Base-by-base conservation (phyloP, 1,284 basidiomycete species). In the Athelia sp. region DNA sequence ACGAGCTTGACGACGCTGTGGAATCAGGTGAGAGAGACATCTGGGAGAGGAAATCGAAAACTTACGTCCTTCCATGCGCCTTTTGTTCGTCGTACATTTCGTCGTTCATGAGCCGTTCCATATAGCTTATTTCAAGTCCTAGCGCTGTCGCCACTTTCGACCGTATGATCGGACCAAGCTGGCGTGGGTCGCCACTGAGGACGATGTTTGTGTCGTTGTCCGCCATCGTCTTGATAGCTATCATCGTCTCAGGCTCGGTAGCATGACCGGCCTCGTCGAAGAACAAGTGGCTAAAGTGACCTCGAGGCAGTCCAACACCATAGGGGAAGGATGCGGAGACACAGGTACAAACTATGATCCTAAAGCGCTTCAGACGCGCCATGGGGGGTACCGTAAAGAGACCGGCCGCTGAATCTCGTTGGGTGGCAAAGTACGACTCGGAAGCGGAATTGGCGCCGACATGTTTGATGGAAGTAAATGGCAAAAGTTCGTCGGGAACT, bases 261-360 rank as follows among this genome's bases (percentile, higher is more conserved):
- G 79, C 80, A 54, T 85, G 82, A 0, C 79, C 82, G 3, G 82
- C 82, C 55, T 86, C 82, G 57, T 86, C 82, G 8, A 83, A 64
- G 56, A 85, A 81, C n/a, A 86, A 80, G 51, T 83, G 76, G 1
- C 64, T 71, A 56, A 78, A 85, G 61, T 84, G 80, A 0, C 80
- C 82, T 3, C 73, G 67, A 1, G 71, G 62, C 43, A 84, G 70
- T 0, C 82, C 82, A 26, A 84, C 71, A 0, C 76, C 77, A 29
- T 73, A 70, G 2, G 73, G 69, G 34, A 84, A 73, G 0, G 77
- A 75, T 0, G 82, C 78, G 2, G 80, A 82, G 3, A 80, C 69
- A 46, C 81, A 85, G 0, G 82, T 87, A 1, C 76, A 71, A 0
- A 87, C 77, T 11, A 86, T 66, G 2, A 84, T 76, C 4, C 70